Evolutionary conservation across 495 filamentous ascomycete genomes (phyloP), one percentile per base, ranked within the genome.

Genomic region (Astrothelium macrocarpum): DNA sequence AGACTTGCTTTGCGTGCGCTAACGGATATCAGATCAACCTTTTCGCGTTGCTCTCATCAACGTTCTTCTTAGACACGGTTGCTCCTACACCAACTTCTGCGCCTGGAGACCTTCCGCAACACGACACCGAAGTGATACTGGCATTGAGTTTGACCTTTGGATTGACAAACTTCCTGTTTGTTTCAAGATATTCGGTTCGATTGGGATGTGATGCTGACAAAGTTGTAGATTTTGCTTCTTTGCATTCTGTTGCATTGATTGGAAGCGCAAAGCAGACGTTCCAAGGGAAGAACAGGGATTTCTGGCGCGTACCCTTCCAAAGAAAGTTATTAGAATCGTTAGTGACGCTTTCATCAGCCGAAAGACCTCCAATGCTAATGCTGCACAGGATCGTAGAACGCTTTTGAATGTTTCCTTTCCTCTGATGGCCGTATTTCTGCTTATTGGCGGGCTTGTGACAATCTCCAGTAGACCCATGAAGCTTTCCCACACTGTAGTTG

Each of bases 131-230:
- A 16, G 16, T 16, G 16, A 39, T 39, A 26, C 45, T 67, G 12
- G 53, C 20, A 4, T 45, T 67, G 3, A 53, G 64, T 11, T 67
- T 43, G 61, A 65, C 65, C 7, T 63, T 65, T 31, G 67, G 67
- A 4, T 16, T 67, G 32, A n/a, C 53, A 1, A 67, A 64, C 39
- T 65, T 67, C 34, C 25, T 64, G n/a, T 69, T 69, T 53, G 67
- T 65, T 18, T 62, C 63, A 7, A 39, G 36, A 7, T 16, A 39
- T 39, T 39, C 36, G 16, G 16, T 7, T n/a, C 36, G 36, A 16
- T 16, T 39, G 36, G 36, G 36, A 39, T 39, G 36, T 16, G 16
- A 39, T 39, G 16, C 36, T 39, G 16, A 39, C 36, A 5, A 39
- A 5, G 36, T 16, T 7, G 36, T 16, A 39, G 36, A 5, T 39